Percentiles rank a stretch among this genome's conserved stretches.
phyloP scores from a whole-genome alignment of 345 rosid species.

The Crucihimalaya himalaica region DNA sequence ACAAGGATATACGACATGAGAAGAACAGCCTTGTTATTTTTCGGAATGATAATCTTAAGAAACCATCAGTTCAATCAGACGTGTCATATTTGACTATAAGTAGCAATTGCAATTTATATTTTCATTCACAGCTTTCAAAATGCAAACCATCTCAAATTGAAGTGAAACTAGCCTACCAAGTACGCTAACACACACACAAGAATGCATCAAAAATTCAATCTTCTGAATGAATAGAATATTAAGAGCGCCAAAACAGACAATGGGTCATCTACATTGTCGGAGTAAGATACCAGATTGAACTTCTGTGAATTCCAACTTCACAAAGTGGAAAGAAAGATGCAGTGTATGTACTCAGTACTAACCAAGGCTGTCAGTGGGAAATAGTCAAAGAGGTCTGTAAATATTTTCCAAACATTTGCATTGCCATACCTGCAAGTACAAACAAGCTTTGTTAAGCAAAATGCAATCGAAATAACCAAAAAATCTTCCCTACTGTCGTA shows the following conservation, averaged over 20 bases:
- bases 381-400: constrained; percentile 97
- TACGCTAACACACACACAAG: not conserved
- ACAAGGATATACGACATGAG: constrained; percentile 15
- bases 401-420: constrained; percentile 97
- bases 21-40: not conserved
- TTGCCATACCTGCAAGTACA: constrained; percentile 82
- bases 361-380: constrained; percentile 98
- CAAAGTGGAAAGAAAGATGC: constrained; percentile 12
- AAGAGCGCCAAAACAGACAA: not conserved
- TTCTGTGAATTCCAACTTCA: not conserved
- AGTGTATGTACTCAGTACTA: constrained; percentile 36
- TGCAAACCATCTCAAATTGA: constrained; percentile 5
- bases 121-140: not conserved
- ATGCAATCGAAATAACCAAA: constrained; percentile 7
- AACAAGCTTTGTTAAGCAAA: constrained; percentile 21
- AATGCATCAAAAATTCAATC: not conserved
- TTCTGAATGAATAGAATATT: not conserved
- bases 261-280: not conserved
- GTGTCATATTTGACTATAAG: not conserved
- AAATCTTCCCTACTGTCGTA: not conserved
- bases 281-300: not conserved
- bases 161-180: not conserved
- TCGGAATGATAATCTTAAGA: constrained; percentile 15
- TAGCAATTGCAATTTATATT: constrained; percentile 1
- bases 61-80: not conserved